Conservation (phyloP, 2,329 filamentous ascomycete genomes). For the Claviceps pazoutovae region DNA sequence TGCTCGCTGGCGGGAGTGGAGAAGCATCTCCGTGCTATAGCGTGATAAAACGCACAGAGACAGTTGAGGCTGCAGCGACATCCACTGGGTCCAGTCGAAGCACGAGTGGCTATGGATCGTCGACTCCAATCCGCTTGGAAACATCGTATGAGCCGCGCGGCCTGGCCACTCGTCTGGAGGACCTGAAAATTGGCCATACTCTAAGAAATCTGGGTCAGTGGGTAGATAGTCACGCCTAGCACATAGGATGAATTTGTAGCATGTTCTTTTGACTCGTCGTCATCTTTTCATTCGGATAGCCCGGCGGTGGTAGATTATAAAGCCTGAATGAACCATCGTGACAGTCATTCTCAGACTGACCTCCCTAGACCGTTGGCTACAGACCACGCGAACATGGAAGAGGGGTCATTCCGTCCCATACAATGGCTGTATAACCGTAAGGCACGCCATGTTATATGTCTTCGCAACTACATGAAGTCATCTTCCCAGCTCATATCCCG, state of each 20-base stretch:
- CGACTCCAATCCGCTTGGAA: constrained; percentile 16
- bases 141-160: constrained; percentile 15
- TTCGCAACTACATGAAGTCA: constrained; percentile 65
- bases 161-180: constrained; percentile 18
- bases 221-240: neutral
- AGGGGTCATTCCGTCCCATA: too few relatives aligned
- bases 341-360: too few relatives aligned
- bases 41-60: constrained; percentile 6
- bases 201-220: constrained; percentile 17
- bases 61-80: neutral
- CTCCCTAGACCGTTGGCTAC: too few relatives aligned
- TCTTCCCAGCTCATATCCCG: constrained; percentile 65
- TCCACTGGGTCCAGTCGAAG: neutral
- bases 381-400: too few relatives aligned
- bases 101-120: constrained; percentile 11
- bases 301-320: too few relatives aligned
- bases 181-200: constrained; percentile 18
- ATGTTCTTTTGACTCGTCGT: too few relatives aligned
- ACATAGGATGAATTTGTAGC: neutral
- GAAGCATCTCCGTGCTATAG: neutral
- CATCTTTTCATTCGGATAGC: too few relatives aligned
- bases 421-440: too few relatives aligned
- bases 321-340: too few relatives aligned
- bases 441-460: too few relatives aligned
- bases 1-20: constrained; percentile 17